A percentile compares a stretch with the other conserved stretches of the same genome.
Evolutionary conservation across 345 rosid species (phyloP).

Genomic region (Lepidium didymum): DNA sequence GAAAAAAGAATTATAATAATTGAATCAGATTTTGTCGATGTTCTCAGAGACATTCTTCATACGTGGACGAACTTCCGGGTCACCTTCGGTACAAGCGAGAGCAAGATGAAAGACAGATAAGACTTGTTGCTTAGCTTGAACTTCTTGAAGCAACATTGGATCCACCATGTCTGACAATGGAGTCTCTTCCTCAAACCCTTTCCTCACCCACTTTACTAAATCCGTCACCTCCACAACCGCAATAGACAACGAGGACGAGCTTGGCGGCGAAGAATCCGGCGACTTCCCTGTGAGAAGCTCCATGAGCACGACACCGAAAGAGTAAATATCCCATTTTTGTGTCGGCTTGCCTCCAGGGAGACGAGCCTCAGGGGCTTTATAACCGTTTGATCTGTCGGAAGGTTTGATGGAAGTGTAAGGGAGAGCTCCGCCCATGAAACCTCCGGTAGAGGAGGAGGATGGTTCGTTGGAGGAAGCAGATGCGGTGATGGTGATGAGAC

Average conservation of each 20-base stretch:
- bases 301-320: slow-evolving; percentile 75
- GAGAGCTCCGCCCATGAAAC: slow-evolving; percentile 73
- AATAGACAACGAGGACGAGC: slow-evolving; percentile 53
- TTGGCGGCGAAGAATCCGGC: slow-evolving; percentile 67
- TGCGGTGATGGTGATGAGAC: slow-evolving; percentile 73
- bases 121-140: slow-evolving; percentile 88
- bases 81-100: slow-evolving; percentile 75
- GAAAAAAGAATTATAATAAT: not conserved
- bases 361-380: slow-evolving; percentile 82
- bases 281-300: slow-evolving; percentile 90
- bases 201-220: slow-evolving; percentile 85
- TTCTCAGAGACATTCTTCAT: slow-evolving; percentile 89
- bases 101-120: slow-evolving; percentile 82
- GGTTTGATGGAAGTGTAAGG: slow-evolving; percentile 64
- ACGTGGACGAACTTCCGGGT: slow-evolving; percentile 83
- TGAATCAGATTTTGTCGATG: slow-evolving; percentile 53
- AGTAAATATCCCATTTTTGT: slow-evolving; percentile 86
- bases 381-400: slow-evolving; percentile 46
- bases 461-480: slow-evolving; percentile 20
- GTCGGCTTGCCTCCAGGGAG: slow-evolving; percentile 49
- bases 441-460: slow-evolving; percentile 40
- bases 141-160: slow-evolving; percentile 77
- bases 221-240: slow-evolving; percentile 62
- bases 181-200: slow-evolving; percentile 83
- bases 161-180: slow-evolving; percentile 92